Evolutionary conservation across 2,329 filamentous ascomycete genomes (phyloP).

Genomic region (Coniochaeta sp.): DNA sequence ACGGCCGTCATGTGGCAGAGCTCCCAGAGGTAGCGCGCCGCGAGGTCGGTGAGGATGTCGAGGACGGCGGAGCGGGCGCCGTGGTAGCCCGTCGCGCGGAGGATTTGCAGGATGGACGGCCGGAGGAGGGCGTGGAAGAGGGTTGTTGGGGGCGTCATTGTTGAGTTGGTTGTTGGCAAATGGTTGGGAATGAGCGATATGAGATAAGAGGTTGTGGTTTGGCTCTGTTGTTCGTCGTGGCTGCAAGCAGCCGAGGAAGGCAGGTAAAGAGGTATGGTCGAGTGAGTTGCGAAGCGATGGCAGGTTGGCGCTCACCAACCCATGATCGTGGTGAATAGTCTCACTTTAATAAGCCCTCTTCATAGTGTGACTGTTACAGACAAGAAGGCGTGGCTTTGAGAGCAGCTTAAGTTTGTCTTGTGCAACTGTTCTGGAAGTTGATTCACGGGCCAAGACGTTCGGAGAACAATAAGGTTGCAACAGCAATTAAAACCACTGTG

Average conservation of each 20-base stretch:
- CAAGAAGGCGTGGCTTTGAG: not conserved
- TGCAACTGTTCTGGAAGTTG: not conserved
- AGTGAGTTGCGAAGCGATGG: not conserved
- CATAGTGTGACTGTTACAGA: not conserved
- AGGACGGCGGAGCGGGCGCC: constrained; percentile 73
- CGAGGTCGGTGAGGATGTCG: constrained; percentile 81
- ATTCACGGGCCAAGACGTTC: too few species aligned
- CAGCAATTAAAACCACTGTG: not conserved
- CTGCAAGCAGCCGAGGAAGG: too few species aligned
- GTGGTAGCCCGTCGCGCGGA: constrained; percentile 87
- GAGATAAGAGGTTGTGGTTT: not conserved
- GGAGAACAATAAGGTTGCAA: not conserved
- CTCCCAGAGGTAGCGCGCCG: constrained; percentile 70
- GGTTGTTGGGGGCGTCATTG: constrained; percentile 38
- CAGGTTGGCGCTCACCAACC: not conserved
- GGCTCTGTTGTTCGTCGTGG: not conserved
- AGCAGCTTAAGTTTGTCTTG: not conserved
- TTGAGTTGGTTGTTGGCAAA: constrained; percentile 5
- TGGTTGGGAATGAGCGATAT: not conserved
- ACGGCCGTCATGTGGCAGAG: constrained; percentile 66
- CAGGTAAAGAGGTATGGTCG: too few species aligned
- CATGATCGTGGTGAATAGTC: not conserved
- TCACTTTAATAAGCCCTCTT: not conserved
- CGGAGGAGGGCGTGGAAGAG: constrained; percentile 71
- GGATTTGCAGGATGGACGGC: constrained; percentile 81